Evolutionary conservation across 1,284 basidiomycete species (phyloP), one percentile per base, ranked within the genome.

Genomic region (Pterulicium gracile): DNA sequence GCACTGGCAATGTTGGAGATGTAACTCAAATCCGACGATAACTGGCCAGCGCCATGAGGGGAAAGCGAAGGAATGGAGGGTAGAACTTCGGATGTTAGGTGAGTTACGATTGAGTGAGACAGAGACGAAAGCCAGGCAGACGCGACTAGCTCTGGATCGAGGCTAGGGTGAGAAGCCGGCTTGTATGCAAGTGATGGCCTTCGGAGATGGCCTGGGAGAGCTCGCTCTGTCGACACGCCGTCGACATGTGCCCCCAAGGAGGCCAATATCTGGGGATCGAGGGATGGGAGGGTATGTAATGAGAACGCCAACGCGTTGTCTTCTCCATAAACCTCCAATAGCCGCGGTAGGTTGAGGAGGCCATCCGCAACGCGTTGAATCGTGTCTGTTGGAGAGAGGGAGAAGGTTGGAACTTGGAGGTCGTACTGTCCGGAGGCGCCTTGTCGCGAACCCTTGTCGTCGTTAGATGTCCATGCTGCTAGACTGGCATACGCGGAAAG

Each of bases 281-380:
- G 64, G 56, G 72, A 76, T 0, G 91, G 88, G 2, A 95, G 68
- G 0, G 88, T 90, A 50, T 83, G 77, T 44, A 93, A 68, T n/a
- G 86, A 89, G 63, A 91, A 95, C 1, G 81, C 79, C n/a, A 96
- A 72, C 7, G 88, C 88, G 52, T 89, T 87, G 60, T 97, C 93
- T 46, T 88, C 84, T 3, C 88, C 90, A 58, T 96, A 94, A 14
- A 93, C 86, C 61, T 98, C 94, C 59, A 98, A 95, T 17, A 98
- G 68, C 43, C 94, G 70, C 1, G 95, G 91, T 3, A 98, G 75
- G 63, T 96, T 97, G 34, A 98, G 72, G 42, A 98, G 66, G 3
- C 91, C 92, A 58, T 98, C 96, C 3, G 90, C 88, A 14, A 98
- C 81, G 43, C 83, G 79, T 50, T 93, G 87, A 54, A 97, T 86